These are phyloP conservation scores for Elsinoe ampelina DNA, from an alignment of 2,329 filamentous ascomycete genomes.

Conservation along the genomic window DNA sequence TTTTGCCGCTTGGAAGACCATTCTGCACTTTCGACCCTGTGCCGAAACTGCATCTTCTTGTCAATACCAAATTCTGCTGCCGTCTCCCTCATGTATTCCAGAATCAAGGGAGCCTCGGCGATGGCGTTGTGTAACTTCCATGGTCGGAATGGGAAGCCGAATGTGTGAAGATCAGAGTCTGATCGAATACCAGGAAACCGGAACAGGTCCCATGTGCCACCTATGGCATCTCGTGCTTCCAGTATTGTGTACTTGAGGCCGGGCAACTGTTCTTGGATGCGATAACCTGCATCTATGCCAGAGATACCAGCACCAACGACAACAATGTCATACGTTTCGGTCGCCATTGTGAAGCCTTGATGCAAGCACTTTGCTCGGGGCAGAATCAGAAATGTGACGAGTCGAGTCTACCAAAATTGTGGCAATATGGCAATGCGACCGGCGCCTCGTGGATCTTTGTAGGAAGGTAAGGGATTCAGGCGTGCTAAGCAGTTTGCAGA, in stretches of 20 bases:
- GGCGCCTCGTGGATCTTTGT: no score
- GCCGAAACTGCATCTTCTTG: slow-evolving; percentile 36
- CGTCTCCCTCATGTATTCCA: slow-evolving; percentile 36
- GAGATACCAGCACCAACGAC: slow-evolving; percentile 67
- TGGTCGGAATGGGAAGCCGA: slow-evolving; percentile 58
- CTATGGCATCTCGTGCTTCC: slow-evolving; percentile 56
- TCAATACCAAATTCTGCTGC: slow-evolving; percentile 37
- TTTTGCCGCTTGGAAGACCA: slow-evolving; percentile 42
- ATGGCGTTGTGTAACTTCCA: slow-evolving; percentile 48
- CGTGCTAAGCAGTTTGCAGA: no score
- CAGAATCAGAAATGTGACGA: not conserved
- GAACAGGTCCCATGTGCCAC: slow-evolving; percentile 74
- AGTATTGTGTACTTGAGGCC: slow-evolving; percentile 54
- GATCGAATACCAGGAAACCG: slow-evolving; percentile 55
- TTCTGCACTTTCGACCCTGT: slow-evolving; percentile 33
- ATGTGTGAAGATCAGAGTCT: slow-evolving; percentile 42
- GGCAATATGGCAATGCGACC: no score
- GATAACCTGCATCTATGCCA: slow-evolving; percentile 66
- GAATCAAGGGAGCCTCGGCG: slow-evolving; percentile 36
- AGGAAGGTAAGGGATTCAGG: no score
- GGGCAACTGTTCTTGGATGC: slow-evolving; percentile 41
- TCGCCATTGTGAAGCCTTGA: not conserved
- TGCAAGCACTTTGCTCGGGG: not conserved
- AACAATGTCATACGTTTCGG: slow-evolving; percentile 35
- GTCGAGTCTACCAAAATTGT: no score